phyloP scores from a whole-genome alignment of 345 rosid species.

The Heritiera littoralis region DNA sequence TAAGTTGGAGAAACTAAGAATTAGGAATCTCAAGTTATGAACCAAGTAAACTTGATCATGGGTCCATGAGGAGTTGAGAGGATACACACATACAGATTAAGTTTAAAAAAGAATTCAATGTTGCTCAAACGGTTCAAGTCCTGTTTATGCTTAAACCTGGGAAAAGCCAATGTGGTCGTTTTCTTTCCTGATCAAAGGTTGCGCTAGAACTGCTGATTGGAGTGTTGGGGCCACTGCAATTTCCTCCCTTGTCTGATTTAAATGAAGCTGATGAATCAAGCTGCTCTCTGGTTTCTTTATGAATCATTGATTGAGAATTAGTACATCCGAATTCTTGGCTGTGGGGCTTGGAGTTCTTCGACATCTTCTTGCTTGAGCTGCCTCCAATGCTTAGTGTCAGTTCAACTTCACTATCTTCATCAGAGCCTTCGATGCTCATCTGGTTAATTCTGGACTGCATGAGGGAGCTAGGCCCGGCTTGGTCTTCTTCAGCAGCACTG shows the following conservation, averaged over 20 bases:
- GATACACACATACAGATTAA: constrained; percentile 17
- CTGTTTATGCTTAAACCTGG: constrained; percentile 57
- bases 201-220: constrained; percentile 62
- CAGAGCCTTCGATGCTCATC: constrained; percentile 26
- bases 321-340: constrained; percentile 12
- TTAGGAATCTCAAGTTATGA: constrained; percentile 27
- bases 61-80: constrained; percentile 25
- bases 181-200: constrained; percentile 56
- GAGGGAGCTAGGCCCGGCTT: constrained; percentile 35
- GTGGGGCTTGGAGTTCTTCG: constrained; percentile 13
- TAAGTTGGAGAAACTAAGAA: constrained; percentile 20
- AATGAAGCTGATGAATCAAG: constrained; percentile 33
- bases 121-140: constrained; percentile 28
- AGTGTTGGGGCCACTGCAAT: constrained; percentile 49
- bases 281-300: constrained; percentile 18
- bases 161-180: constrained; percentile 74
- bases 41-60: constrained; percentile 17
- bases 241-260: constrained; percentile 40
- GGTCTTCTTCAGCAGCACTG: constrained; percentile 30
- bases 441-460: constrained; percentile 14
- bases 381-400: constrained; percentile 74
- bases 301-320: neutral
- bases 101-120: neutral
- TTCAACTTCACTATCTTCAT: constrained; percentile 58
- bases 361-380: constrained; percentile 29